Evolutionary conservation across 1,139 yeast species (phyloP).

Genomic region (Scheffersomyces illinoinensis): DNA sequence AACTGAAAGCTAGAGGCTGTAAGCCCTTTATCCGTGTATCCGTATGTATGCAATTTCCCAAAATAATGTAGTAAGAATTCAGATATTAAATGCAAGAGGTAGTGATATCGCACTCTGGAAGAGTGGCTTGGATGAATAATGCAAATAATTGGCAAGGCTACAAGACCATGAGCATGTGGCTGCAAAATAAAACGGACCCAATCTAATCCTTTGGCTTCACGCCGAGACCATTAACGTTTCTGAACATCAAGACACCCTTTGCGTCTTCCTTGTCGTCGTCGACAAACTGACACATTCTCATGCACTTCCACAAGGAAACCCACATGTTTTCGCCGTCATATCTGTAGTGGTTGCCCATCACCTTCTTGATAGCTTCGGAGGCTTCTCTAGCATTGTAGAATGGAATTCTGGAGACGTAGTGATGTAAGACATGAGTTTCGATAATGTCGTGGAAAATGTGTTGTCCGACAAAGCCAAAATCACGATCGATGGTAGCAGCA

Average conservation of each 20-base stretch:
- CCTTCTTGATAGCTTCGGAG: conserved; percentile 56
- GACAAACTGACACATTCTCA: conserved; percentile 59
- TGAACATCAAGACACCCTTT: conserved; percentile 59
- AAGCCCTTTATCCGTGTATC: not conserved
- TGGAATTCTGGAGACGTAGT: conserved; percentile 62
- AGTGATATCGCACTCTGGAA: not conserved
- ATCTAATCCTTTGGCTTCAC: conserved; percentile 16
- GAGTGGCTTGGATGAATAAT: not conserved
- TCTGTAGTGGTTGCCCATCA: conserved; percentile 60
- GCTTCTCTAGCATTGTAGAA: conserved; percentile 65
- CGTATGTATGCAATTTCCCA: not conserved
- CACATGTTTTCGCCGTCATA: conserved; percentile 59
- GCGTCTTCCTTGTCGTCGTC: conserved; percentile 45
- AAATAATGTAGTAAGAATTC: not conserved
- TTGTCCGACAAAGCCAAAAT: conserved; percentile 60
- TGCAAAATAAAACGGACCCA: not conserved
- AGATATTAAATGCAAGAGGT: not conserved
- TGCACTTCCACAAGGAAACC: conserved; percentile 55
- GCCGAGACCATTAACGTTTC: conserved; percentile 56
- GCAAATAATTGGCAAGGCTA: not conserved
- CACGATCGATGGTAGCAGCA: conserved; percentile 64
- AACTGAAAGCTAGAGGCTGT: not conserved
- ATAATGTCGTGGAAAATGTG: conserved; percentile 63
- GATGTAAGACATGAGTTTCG: conserved; percentile 66
- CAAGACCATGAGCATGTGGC: not conserved